These are phyloP conservation scores for Penicillium roqueforti DNA, from an alignment of 495 filamentous ascomycete genomes.

Conservation along the genomic window DNA sequence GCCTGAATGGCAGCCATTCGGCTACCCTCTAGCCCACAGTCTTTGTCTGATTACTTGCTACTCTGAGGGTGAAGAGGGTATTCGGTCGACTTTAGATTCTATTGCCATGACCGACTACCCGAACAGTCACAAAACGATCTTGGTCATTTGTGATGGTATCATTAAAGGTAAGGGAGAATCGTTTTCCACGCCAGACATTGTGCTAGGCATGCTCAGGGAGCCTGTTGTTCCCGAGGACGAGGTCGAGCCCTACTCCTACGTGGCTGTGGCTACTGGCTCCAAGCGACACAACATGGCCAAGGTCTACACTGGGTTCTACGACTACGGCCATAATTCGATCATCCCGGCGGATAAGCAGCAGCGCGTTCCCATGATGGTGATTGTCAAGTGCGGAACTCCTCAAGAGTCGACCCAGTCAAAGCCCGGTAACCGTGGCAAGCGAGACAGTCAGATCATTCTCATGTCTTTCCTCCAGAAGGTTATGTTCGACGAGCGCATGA, in stretches of 20 bases:
- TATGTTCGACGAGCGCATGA: conserved; percentile 99
- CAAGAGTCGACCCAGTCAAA: conserved; percentile 77
- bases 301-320: conserved; percentile 96
- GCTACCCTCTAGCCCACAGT: conserved; percentile 87
- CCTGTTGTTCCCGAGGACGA: conserved; percentile 72
- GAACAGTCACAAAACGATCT: conserved; percentile 94
- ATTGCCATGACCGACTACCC: conserved; percentile 98
- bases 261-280: conserved; percentile 91
- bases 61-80: conserved; percentile 89
- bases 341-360: conserved; percentile 88
- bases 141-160: conserved; percentile 95
- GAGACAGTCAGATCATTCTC: conserved; percentile 96
- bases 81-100: conserved; percentile 92
- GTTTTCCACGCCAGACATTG: conserved; percentile 83
- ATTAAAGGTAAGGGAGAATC: conserved; percentile 95
- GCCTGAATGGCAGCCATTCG: conserved; percentile 92
- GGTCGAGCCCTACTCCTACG: conserved; percentile 87
- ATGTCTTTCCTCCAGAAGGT: conserved; percentile 99
- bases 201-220: conserved; percentile 91
- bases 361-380: conserved; percentile 97
- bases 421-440: conserved; percentile 95
- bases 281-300: conserved; percentile 99
- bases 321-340: conserved; percentile 77
- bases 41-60: conserved; percentile 97
- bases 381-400: conserved; percentile 94